Percentiles rank a stretch among this genome's conserved stretches.
These are phyloP conservation scores for Alternaria gansuensis DNA, from an alignment of 2,329 filamentous ascomycete genomes.

Conservation along the genomic window DNA sequence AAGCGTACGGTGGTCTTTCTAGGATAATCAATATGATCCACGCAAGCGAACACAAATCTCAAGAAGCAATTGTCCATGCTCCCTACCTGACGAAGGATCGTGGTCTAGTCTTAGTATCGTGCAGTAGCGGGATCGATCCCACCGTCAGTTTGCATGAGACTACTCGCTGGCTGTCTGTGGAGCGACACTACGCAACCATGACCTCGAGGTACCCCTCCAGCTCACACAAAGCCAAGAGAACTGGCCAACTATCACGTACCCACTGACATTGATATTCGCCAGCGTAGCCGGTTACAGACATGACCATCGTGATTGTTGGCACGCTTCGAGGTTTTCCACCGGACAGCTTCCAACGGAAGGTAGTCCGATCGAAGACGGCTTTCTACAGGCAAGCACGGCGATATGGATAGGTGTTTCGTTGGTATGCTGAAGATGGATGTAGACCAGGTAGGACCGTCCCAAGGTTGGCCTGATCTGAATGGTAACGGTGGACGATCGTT, in stretches of 20 bases:
- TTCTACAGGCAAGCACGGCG: constrained; percentile 13
- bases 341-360: constrained; percentile 8
- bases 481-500: background rate
- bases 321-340: constrained; percentile 4
- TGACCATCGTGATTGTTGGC: constrained; percentile 5
- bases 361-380: constrained; percentile 1
- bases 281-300: constrained; percentile 5
- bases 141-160: constrained; percentile 1
- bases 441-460: constrained; percentile 1
- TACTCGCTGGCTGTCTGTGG: background rate
- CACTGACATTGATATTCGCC: background rate
- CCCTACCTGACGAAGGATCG: background rate
- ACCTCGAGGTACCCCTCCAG: constrained; percentile 8
- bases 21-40: constrained; percentile 1
- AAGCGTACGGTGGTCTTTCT: constrained; percentile 4
- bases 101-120: constrained; percentile 6
- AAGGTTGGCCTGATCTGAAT: constrained; percentile 6
- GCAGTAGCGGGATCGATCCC: constrained; percentile 16
- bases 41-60: constrained; percentile 1
- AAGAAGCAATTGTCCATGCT: constrained; percentile 6
- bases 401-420: constrained; percentile 5
- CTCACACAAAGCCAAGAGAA: constrained; percentile 6
- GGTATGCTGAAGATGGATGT: constrained; percentile 1
- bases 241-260: background rate
- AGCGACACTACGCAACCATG: constrained; percentile 6